Evolutionary conservation across 1,139 yeast species (phyloP).

Genomic region (Kodamaea suecica): DNA sequence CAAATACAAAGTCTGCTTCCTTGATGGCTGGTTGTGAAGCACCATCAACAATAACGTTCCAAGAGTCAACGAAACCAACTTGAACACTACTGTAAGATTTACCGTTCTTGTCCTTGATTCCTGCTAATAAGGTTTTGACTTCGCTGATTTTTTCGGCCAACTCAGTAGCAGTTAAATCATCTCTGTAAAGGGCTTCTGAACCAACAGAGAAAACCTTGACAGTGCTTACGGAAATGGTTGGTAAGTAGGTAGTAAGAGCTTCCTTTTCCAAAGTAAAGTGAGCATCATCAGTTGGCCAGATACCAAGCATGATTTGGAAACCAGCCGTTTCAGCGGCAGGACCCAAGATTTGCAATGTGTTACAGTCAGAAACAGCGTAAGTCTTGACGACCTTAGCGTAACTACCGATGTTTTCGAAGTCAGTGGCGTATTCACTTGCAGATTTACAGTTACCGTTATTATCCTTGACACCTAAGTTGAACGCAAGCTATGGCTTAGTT

Average conservation of each 20-base stretch:
- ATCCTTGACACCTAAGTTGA: conserved; percentile 79
- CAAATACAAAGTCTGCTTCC: conserved; percentile 80
- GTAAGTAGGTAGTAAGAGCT: conserved; percentile 68
- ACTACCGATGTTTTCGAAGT: conserved; percentile 52
- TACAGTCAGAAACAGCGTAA: conserved; percentile 85
- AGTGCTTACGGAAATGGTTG: conserved; percentile 62
- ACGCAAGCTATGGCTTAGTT: conserved; percentile 44
- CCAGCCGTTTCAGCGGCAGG: conserved; percentile 82
- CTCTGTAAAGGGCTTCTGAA: conserved; percentile 89
- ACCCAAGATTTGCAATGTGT: conserved; percentile 75
- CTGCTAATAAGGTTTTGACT: conserved; percentile 53
- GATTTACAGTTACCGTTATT: conserved; percentile 69
- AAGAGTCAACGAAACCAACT: conserved; percentile 93
- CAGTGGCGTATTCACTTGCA: conserved; percentile 61
- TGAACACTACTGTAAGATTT: conserved; percentile 65
- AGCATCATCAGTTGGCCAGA: conserved; percentile 85
- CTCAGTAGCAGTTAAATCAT: conserved; percentile 65
- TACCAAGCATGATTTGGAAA: conserved; percentile 72
- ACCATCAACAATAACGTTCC: conserved; percentile 89
- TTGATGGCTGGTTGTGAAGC: conserved; percentile 63
- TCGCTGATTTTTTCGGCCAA: conserved; percentile 63
- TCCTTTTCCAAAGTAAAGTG: conserved; percentile 68
- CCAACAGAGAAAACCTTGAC: conserved; percentile 80
- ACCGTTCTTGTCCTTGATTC: conserved; percentile 76
- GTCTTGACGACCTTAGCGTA: conserved; percentile 69